phyloP scores from a whole-genome alignment of 495 filamentous ascomycete genomes.

The Neurospora terricola region DNA sequence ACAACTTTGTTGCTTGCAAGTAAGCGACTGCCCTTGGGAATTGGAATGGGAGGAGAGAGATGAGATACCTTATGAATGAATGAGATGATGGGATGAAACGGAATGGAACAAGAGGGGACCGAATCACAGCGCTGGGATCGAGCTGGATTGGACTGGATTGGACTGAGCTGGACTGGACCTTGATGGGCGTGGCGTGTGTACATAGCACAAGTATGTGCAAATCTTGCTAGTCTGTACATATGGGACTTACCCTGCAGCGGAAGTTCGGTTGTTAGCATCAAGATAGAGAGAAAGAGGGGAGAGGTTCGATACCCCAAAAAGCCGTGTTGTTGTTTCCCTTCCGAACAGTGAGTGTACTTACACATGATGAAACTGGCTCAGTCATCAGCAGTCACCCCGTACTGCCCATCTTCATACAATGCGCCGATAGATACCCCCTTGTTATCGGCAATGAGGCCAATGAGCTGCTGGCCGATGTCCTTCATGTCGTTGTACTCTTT shows the following conservation, averaged over 20 bases:
- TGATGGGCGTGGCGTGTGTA: background rate
- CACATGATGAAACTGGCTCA: background rate
- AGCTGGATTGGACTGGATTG: background rate
- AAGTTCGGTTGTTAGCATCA: background rate
- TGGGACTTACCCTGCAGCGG: background rate
- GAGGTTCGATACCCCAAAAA: background rate
- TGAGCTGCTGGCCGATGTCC: conserved; percentile 61
- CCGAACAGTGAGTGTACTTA: background rate
- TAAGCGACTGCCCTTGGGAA: background rate
- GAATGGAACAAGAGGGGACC: background rate
- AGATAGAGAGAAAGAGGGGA: background rate
- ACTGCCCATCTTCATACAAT: conserved; percentile 47
- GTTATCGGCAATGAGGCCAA: conserved; percentile 65
- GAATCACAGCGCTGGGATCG: background rate
- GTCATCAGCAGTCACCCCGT: conserved; percentile 13
- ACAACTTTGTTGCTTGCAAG: conserved; percentile 52
- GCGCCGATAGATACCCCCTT: conserved; percentile 51
- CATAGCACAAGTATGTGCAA: background rate
- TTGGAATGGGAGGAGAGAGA: background rate
- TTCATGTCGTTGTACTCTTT: conserved; percentile 75
- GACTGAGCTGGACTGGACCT: background rate
- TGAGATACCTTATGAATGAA: background rate
- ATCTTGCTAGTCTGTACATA: background rate
- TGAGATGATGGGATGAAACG: background rate
- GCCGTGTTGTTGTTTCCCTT: background rate